phyloP scores from a whole-genome alignment of 2,329 filamentous ascomycete genomes.

The Colletotrichum sp. region DNA sequence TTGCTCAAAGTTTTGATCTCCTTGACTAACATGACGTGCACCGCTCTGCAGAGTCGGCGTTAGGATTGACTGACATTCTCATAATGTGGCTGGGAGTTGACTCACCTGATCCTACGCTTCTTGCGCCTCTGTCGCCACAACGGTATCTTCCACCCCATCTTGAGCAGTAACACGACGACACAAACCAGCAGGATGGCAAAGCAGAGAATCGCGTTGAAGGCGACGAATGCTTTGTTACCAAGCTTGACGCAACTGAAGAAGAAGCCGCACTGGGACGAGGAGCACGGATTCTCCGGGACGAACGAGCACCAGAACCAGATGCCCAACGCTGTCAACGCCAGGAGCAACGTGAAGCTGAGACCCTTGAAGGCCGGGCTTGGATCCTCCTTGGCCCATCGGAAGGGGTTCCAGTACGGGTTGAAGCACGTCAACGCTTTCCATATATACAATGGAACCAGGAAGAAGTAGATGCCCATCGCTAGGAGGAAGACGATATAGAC shows the following conservation, averaged over 20 bases:
- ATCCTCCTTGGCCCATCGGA: conserved; percentile 28
- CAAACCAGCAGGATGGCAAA: conserved; percentile 29
- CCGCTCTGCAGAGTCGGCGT: background rate
- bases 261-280: conserved; percentile 31
- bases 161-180: conserved; percentile 26
- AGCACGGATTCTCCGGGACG: conserved; percentile 28
- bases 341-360: conserved; percentile 28
- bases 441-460: conserved; percentile 35
- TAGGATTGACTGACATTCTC: background rate
- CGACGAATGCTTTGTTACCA: conserved; percentile 29
- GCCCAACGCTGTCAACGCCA: conserved; percentile 30
- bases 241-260: conserved; percentile 33
- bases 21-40: conserved; percentile 27
- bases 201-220: conserved; percentile 34
- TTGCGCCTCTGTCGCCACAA: conserved; percentile 21
- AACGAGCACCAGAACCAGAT: conserved; percentile 36
- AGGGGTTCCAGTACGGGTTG: conserved; percentile 33
- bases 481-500: conserved; percentile 36
- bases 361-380: conserved; percentile 29
- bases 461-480: conserved; percentile 32
- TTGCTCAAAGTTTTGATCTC: conserved; percentile 31
- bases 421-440: conserved; percentile 36
- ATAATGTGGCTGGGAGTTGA: background rate
- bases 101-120: conserved; percentile 26
- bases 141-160: conserved; percentile 25